A percentile compares a stretch with the other conserved stretches of the same genome.
phyloP scores from a whole-genome alignment of 2,329 filamentous ascomycete species.

The Xylaria sp. region DNA sequence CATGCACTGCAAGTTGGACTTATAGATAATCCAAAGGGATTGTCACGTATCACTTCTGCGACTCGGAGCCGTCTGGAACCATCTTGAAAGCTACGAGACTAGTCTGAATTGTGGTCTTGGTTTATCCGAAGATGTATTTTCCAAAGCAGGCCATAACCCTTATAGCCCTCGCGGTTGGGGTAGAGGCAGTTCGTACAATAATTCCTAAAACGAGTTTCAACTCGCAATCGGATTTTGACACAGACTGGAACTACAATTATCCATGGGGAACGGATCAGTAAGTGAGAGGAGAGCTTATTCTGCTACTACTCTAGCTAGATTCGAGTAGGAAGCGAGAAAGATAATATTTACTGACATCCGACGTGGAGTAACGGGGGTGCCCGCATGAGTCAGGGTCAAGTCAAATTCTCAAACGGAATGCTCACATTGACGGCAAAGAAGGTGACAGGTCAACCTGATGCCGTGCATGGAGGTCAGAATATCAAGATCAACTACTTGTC shows the following conservation, averaged over 20 bases:
- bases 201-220: slow-evolving; percentile 55
- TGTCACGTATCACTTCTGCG: no score
- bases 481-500: slow-evolving; percentile 65
- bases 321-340: neutral
- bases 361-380: slow-evolving; percentile 60
- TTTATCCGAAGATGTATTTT: slow-evolving; percentile 29
- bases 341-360: neutral
- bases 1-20: no score
- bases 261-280: slow-evolving; percentile 66
- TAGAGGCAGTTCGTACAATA: slow-evolving; percentile 50
- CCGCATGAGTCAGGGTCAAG: slow-evolving; percentile 62
- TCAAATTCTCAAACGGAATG: slow-evolving; percentile 54
- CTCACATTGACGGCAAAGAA: slow-evolving; percentile 61
- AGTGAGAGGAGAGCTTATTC: slow-evolving; percentile 9
- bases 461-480: slow-evolving; percentile 52
- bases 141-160: slow-evolving; percentile 26
- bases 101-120: neutral
- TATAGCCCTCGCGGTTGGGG: slow-evolving; percentile 40
- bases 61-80: no score
- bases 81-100: neutral
- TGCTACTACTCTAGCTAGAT: neutral
- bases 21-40: no score
- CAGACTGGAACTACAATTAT: slow-evolving; percentile 64
- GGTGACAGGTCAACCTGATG: slow-evolving; percentile 55
- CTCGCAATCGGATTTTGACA: slow-evolving; percentile 53